A percentile compares a stretch with the other conserved stretches of the same genome.
phyloP scores from a whole-genome alignment of 2,329 filamentous ascomycete genomes.

The Phialophora tarda region DNA sequence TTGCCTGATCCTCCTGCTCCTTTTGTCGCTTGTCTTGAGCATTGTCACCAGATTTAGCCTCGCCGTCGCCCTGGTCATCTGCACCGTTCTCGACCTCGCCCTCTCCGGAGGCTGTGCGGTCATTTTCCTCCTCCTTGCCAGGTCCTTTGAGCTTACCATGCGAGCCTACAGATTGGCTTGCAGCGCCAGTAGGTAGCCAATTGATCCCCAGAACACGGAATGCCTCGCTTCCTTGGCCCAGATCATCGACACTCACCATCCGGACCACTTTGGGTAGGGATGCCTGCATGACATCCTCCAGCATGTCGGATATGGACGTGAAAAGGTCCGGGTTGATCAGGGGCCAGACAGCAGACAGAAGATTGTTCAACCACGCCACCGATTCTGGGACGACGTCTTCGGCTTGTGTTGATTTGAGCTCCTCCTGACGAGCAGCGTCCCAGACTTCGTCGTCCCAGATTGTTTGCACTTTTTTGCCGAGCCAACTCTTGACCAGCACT shows the following conservation, averaged over 20 bases:
- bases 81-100: conserved; percentile 35
- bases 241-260: conserved; percentile 77
- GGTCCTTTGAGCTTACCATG: conserved; percentile 59
- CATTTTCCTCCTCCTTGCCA: conserved; percentile 53
- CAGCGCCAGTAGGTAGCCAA: conserved; percentile 74
- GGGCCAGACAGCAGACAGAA: conserved; percentile 72
- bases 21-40: conserved; percentile 48
- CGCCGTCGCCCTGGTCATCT: conserved; percentile 53
- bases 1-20: conserved; percentile 45
- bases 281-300: conserved; percentile 82
- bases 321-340: conserved; percentile 78
- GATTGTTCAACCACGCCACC: conserved; percentile 72
- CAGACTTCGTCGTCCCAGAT: conserved; percentile 73
- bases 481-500: conserved; percentile 63
- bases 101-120: conserved; percentile 56
- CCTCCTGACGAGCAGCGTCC: conserved; percentile 64
- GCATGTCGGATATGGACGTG: conserved; percentile 68
- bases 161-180: conserved; percentile 63
- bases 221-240: conserved; percentile 75
- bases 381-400: conserved; percentile 64
- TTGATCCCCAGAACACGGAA: conserved; percentile 72
- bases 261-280: conserved; percentile 71
- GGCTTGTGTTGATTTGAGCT: conserved; percentile 38
- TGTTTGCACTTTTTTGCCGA: conserved; percentile 64
- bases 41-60: conserved; percentile 43